Conservation (phyloP, 768 basidiomycete species). For the Rhizopogon rudus region DNA sequence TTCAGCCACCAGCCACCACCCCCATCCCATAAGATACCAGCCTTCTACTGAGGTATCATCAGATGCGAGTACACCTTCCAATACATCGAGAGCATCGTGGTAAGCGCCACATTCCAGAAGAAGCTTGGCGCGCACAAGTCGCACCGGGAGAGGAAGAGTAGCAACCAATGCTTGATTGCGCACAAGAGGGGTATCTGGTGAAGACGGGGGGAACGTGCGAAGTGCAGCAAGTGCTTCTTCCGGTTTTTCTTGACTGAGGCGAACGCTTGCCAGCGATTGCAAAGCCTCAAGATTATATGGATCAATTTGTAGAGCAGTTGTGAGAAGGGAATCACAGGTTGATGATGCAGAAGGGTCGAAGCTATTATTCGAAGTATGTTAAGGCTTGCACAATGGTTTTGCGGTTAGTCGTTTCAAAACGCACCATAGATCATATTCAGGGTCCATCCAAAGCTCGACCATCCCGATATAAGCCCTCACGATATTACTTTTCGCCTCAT, state of each 20-base stretch:
- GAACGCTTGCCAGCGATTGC: constrained; percentile 77
- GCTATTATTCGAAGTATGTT: constrained; percentile 32
- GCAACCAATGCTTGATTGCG: constrained; percentile 23
- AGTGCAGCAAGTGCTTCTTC: constrained; percentile 64
- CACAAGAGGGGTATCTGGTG: background rate
- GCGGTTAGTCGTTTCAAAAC: constrained; percentile 15
- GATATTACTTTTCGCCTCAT: constrained; percentile 60
- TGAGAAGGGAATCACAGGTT: constrained; percentile 75
- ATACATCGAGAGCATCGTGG: constrained; percentile 65
- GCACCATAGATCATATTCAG: constrained; percentile 81
- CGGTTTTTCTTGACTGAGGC: constrained; percentile 80
- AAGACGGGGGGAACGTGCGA: constrained; percentile 14
- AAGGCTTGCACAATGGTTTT: background rate
- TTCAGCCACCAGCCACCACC: constrained; percentile 80
- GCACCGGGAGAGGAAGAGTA: constrained; percentile 55
- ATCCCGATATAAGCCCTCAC: constrained; percentile 81
- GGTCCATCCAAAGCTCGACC: constrained; percentile 97
- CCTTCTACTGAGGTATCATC: constrained; percentile 88
- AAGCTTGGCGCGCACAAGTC: constrained; percentile 72
- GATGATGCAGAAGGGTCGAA: constrained; percentile 78
- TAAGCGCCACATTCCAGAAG: constrained; percentile 75
- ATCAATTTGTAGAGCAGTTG: constrained; percentile 67
- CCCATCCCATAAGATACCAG: constrained; percentile 95
- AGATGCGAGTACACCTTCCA: constrained; percentile 72
- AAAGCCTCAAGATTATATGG: constrained; percentile 75